These are phyloP conservation scores for Caryopteris hybrid DNA, from an alignment of 305 asterid species.

Conservation along the genomic window DNA sequence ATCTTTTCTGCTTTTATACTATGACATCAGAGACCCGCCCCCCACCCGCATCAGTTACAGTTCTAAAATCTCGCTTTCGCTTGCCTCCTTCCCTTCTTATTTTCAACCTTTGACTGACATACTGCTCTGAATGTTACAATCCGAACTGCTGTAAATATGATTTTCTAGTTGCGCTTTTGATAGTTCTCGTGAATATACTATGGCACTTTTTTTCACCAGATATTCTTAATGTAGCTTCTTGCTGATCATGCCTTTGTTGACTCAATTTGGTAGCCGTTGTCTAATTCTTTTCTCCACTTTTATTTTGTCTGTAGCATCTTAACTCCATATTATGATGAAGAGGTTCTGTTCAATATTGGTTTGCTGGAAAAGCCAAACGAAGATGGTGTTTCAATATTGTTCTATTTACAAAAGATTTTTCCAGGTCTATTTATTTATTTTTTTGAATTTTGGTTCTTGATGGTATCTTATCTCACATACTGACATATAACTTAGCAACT, in stretches of 20 bases:
- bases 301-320: constrained; percentile 57
- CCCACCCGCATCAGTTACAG: no score
- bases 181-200: background rate
- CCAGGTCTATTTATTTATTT: constrained; percentile 61
- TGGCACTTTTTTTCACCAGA: background rate
- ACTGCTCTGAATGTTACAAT: background rate
- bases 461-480: constrained; percentile 2
- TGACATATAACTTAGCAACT: constrained; percentile 11
- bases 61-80: background rate
- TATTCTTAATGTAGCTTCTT: constrained; percentile 4
- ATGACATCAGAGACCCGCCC: background rate
- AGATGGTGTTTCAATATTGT: constrained; percentile 96
- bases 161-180: background rate
- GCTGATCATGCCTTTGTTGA: constrained; percentile 3
- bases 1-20: background rate
- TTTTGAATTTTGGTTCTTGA: constrained; percentile 20
- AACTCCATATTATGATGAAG: constrained; percentile 92
- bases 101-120: constrained; percentile 7
- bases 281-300: constrained; percentile 8
- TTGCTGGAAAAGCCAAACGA: constrained; percentile 76
- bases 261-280: background rate
- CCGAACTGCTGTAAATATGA: background rate
- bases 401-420: constrained; percentile 89
- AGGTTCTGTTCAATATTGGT: constrained; percentile 81
- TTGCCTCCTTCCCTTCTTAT: background rate